Evolutionary conservation across 352 stramenopile species (phyloP), one percentile per base, ranked within the genome.

Genomic region (Ophiocytium majus): DNA sequence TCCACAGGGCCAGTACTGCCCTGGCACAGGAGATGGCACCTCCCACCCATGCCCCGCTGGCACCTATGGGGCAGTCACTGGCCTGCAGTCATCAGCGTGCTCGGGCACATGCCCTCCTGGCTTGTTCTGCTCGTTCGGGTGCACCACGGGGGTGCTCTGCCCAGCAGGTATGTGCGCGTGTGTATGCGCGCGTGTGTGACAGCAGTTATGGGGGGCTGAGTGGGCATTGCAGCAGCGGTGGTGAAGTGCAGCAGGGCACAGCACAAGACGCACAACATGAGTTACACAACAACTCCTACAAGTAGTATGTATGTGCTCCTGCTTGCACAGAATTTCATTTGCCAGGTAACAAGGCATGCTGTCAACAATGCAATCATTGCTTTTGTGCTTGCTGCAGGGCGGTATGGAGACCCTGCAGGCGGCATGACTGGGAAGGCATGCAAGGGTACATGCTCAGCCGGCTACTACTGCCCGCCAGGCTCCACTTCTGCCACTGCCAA

Each of bases 91-190:
- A 0, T 28, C 82, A 19, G 50, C 82, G 0, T 86, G 82, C 82
- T 83, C 76, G 28, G 82, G 82, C 0, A 37, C 35, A 23, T 86
- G 82, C 76, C 82, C 82, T 49, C 75, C 82, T n/a, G 82, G 82
- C 31, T 50, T 63, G 49, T 86, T 83, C 76, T 86, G 82, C 76
- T 43, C 76, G 37, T 43, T 75, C 50, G 82, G 82, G 5, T 5
- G 5, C 43, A 14, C 14, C 5, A 5, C 5, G 43, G 43, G 43
- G 43, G 43, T 57, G 5, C 43, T 14, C 43, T 57, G 43, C 14
- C 43, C 43, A 5, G 43, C 43, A 57, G 43, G 43, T 57, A 57
- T 57, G 43, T n/a, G n/a, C n/a, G n/a, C n/a, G n/a, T n/a, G n/a
- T n/a, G n/a, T n/a, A n/a, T n/a, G n/a, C n/a, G n/a, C n/a, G n/a